Evolutionary conservation across 2,329 filamentous ascomycete species (phyloP).

Genomic region (Zasmidium angulare): DNA sequence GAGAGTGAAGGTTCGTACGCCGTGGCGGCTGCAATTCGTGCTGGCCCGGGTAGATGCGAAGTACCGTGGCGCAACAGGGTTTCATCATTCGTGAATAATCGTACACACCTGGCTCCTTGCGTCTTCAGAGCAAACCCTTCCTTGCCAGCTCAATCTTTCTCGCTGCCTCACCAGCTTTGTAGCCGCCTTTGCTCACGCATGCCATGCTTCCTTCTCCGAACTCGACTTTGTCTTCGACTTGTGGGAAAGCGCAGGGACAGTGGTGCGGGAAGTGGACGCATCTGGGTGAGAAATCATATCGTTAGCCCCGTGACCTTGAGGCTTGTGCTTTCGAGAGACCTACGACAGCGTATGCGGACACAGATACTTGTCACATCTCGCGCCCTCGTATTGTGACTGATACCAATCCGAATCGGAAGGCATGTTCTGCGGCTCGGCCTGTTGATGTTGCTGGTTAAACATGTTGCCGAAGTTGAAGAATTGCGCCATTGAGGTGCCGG

Average conservation of each 20-base stretch:
- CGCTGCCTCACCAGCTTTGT: constrained; percentile 67
- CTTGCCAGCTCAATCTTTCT: constrained; percentile 77
- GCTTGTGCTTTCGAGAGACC: background rate
- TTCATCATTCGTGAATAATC: too few species aligned
- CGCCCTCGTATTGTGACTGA: constrained; percentile 66
- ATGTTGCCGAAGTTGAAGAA: constrained; percentile 96
- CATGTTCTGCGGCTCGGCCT: constrained; percentile 71
- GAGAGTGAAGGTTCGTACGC: too few species aligned
- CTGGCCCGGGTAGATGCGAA: too few species aligned
- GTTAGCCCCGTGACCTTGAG: background rate
- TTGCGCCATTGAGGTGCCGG: constrained; percentile 66
- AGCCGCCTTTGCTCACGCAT: constrained; percentile 74
- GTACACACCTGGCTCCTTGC: background rate
- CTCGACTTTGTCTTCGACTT: constrained; percentile 66
- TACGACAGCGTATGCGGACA: constrained; percentile 77
- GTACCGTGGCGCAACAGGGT: too few species aligned
- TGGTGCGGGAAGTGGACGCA: constrained; percentile 97
- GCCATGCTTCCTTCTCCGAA: constrained; percentile 70
- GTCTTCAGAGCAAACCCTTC: constrained; percentile 68
- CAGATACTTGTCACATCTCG: constrained; percentile 89
- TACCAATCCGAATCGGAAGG: constrained; percentile 83
- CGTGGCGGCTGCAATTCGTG: too few species aligned
- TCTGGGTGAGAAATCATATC: constrained; percentile 47
- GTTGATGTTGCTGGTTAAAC: constrained; percentile 66
- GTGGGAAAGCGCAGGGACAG: constrained; percentile 81